A percentile compares a stretch with the other conserved stretches of the same genome.
Conservation (phyloP, 2,329 filamentous ascomycete species). For the Venturia oleaginea region DNA sequence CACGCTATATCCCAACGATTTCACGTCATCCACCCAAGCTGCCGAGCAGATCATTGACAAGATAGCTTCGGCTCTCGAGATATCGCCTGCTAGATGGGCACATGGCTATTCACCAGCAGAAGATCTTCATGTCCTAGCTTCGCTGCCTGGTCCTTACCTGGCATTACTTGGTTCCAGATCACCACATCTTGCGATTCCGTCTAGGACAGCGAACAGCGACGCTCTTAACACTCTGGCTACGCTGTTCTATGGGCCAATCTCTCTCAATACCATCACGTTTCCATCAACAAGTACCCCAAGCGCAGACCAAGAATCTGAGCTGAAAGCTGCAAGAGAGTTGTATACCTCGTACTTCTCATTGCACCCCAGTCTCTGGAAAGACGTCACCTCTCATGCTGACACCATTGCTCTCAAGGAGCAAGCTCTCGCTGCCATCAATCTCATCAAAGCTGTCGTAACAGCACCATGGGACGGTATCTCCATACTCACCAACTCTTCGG, state of each 20-base stretch:
- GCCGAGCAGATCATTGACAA: slow-evolving; percentile 34
- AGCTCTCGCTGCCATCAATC: slow-evolving; percentile 44
- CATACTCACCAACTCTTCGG: slow-evolving; percentile 48
- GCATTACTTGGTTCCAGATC: slow-evolving; percentile 34
- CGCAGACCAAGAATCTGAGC: slow-evolving; percentile 12
- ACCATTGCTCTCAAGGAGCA: slow-evolving; percentile 48
- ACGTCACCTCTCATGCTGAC: slow-evolving; percentile 45
- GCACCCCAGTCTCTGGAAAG: slow-evolving; percentile 42
- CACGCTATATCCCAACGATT: slow-evolving; percentile 45
- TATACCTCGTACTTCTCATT: slow-evolving; percentile 45
- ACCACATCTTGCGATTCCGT: slow-evolving; percentile 43
- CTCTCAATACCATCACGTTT: slow-evolving; percentile 24
- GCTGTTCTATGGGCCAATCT: slow-evolving; percentile 45
- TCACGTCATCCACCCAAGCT: slow-evolving; percentile 35
- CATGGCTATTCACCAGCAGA: slow-evolving; percentile 45
- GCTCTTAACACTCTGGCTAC: slow-evolving; percentile 46
- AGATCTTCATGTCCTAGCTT: slow-evolving; percentile 49
- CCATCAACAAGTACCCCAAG: slow-evolving; percentile 21
- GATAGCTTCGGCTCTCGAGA: slow-evolving; percentile 36
- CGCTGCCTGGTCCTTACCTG: slow-evolving; percentile 45
- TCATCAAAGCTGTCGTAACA: slow-evolving; percentile 44
- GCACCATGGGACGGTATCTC: slow-evolving; percentile 41
- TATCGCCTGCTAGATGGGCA: slow-evolving; percentile 41
- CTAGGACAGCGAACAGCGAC: slow-evolving; percentile 43
- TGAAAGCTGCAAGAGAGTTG: slow-evolving; percentile 39